phyloP scores from a whole-genome alignment of 139 green algal species.

The Cymbomonas tetramitiformis region DNA sequence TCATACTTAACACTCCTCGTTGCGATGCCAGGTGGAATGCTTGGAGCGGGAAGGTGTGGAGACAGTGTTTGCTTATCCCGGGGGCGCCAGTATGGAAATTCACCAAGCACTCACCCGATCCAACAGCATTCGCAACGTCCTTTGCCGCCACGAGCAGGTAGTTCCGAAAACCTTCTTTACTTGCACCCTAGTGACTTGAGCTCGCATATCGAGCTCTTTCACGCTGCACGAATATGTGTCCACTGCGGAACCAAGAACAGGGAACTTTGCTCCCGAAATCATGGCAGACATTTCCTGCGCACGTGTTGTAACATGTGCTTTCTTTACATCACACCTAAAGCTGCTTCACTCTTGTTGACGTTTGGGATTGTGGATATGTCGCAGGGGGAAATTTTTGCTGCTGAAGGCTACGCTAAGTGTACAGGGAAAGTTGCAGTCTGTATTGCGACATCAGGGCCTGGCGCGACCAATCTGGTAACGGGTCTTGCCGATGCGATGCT shows the following conservation, averaged over 20 bases:
- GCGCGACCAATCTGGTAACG: conserved; percentile 96
- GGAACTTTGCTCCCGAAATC: no score
- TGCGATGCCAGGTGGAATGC: no score
- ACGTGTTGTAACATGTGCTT: no score
- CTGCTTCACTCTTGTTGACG: not conserved
- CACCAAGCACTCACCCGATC: conserved; percentile 92
- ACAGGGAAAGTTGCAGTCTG: conserved; percentile 90
- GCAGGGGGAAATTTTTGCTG: conserved; percentile 96
- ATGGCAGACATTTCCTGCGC: no score
- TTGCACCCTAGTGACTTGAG: not conserved
- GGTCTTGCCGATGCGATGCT: conserved; percentile 93
- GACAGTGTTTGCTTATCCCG: conserved; percentile 60
- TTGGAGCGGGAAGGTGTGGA: conserved; percentile 83
- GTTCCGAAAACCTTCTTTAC: no score
- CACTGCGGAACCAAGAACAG: no score
- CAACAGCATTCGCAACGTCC: conserved; percentile 74
- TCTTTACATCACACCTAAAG: not conserved
- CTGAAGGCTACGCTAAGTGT: conserved; percentile 92
- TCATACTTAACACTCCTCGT: no score
- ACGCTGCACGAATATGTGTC: no score
- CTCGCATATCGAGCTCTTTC: not conserved
- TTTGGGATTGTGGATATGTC: no score
- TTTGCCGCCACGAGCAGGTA: conserved; percentile 98
- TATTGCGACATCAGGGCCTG: conserved; percentile 92
- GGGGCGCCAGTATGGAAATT: conserved; percentile 97